Conservation (phyloP, 441 rosid genomes). For the Adansonia gregorii region DNA sequence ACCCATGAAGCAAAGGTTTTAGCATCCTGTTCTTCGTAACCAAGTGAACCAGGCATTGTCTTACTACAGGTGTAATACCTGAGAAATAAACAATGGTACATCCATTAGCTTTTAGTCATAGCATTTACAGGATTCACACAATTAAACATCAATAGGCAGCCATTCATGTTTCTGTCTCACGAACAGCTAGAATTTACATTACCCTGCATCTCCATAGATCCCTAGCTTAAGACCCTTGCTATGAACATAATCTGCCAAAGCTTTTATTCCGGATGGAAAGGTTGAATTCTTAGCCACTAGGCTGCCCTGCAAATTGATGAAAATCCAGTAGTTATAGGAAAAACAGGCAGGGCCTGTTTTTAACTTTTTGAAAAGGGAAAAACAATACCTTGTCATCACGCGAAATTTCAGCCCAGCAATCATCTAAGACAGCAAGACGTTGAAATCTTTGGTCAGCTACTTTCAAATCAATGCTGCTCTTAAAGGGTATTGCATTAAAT, state of each 20-base stretch:
- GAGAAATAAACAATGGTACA: constrained; percentile 20
- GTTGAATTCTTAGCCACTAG: constrained; percentile 55
- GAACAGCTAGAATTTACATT: constrained; percentile 12
- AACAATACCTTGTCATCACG: constrained; percentile 67
- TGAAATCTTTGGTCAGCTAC: constrained; percentile 21
- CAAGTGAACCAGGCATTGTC: constrained; percentile 76
- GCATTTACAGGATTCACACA: background rate
- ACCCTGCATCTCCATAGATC: constrained; percentile 75
- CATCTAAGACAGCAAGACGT: constrained; percentile 53
- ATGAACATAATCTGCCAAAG: constrained; percentile 72
- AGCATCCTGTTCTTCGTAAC: constrained; percentile 75
- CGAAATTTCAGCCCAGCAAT: constrained; percentile 90
- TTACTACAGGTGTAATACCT: constrained; percentile 71
- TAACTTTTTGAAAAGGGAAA: background rate
- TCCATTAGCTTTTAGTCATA: background rate
- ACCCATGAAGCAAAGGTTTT: constrained; percentile 82
- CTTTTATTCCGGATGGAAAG: constrained; percentile 66
- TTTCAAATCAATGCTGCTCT: background rate
- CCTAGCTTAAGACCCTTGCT: constrained; percentile 75
- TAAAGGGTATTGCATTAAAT: background rate
- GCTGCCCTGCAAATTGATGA: constrained; percentile 52
- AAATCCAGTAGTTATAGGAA: background rate
- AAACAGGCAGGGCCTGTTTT: background rate
- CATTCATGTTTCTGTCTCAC: background rate
- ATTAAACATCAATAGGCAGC: background rate